phyloP scores from a whole-genome alignment of 1,284 basidiomycete genomes.

The Ustilago lituana region DNA sequence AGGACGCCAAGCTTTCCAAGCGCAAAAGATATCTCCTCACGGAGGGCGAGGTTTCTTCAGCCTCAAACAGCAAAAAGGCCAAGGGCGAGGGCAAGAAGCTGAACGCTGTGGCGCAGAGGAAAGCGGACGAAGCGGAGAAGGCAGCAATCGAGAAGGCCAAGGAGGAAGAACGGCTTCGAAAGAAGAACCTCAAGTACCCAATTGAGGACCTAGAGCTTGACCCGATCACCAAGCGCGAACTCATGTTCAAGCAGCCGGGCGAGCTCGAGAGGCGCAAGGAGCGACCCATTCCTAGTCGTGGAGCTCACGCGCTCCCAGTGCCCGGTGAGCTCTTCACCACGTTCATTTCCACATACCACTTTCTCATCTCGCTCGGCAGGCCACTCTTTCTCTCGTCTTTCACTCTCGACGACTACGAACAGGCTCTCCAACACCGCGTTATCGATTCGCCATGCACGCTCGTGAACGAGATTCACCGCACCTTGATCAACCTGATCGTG shows the following conservation, averaged over 20 bases:
- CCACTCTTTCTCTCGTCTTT: slow-evolving; percentile 88
- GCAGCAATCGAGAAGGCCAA: slow-evolving; percentile 43
- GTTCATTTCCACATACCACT: slow-evolving; percentile 90
- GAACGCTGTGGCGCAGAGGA: slow-evolving; percentile 33
- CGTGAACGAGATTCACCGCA: slow-evolving; percentile 86
- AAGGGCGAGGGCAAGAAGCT: slow-evolving; percentile 36
- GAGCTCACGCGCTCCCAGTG: slow-evolving; percentile 82
- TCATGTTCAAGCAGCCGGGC: slow-evolving; percentile 52
- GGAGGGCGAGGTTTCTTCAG: slow-evolving; percentile 78
- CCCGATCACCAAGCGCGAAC: slow-evolving; percentile 62
- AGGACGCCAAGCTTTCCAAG: slow-evolving; percentile 76
- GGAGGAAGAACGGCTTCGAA: slow-evolving; percentile 73
- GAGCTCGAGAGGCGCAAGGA: slow-evolving; percentile 51
- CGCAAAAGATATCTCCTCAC: slow-evolving; percentile 73
- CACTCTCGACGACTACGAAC: slow-evolving; percentile 91
- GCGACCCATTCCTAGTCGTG: slow-evolving; percentile 76
- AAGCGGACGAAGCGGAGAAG: slow-evolving; percentile 42
- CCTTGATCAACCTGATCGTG: slow-evolving; percentile 83
- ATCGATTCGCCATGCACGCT: slow-evolving; percentile 78
- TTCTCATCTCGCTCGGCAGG: slow-evolving; percentile 88
- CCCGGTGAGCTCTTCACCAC: slow-evolving; percentile 78
- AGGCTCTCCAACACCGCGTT: slow-evolving; percentile 80
- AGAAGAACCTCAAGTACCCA: slow-evolving; percentile 82
- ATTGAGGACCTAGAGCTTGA: slow-evolving; percentile 70
- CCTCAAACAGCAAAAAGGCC: slow-evolving; percentile 66